Percentiles rank a stretch among this genome's conserved stretches.
phyloP scores from a whole-genome alignment of 2,329 filamentous ascomycete genomes.

The Tothia fuscella region DNA sequence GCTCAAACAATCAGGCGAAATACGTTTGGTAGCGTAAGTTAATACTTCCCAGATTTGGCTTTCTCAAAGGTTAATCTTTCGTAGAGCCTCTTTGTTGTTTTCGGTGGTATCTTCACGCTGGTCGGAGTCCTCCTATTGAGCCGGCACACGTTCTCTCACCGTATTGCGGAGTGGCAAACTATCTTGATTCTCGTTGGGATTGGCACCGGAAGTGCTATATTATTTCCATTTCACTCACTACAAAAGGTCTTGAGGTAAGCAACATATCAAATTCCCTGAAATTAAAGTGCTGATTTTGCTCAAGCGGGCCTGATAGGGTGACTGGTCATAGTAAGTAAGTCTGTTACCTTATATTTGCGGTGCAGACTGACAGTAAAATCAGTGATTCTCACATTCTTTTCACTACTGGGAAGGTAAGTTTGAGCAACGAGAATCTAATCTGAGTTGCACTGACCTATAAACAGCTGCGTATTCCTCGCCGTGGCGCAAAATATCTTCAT shows the following conservation, averaged over 20 bases:
- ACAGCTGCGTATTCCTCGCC: not conserved
- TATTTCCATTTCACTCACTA: not conserved
- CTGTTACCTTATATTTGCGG: not conserved
- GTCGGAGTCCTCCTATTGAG: not conserved
- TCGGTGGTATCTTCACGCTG: not conserved
- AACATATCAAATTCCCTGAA: not conserved
- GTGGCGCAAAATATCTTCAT: not conserved
- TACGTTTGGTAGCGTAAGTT: not conserved
- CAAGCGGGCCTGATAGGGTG: not conserved
- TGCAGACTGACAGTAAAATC: not conserved
- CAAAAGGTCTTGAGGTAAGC: not conserved
- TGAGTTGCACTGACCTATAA: not conserved
- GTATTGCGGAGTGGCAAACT: not conserved
- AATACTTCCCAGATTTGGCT: not conserved
- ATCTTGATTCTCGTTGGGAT: not conserved
- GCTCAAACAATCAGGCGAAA: not conserved
- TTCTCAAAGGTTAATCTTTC: not conserved
- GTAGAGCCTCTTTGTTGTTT: not conserved
- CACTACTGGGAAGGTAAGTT: slow-evolving; percentile 2
- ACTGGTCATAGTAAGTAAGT: not conserved
- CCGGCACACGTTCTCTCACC: not conserved
- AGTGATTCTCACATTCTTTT: slow-evolving; percentile 2
- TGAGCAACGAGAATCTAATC: not conserved
- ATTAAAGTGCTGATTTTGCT: not conserved
- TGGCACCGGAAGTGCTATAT: not conserved